Base-by-base conservation (phyloP, 2,329 filamentous ascomycete genomes). In the Phialophora verrucosa region DNA sequence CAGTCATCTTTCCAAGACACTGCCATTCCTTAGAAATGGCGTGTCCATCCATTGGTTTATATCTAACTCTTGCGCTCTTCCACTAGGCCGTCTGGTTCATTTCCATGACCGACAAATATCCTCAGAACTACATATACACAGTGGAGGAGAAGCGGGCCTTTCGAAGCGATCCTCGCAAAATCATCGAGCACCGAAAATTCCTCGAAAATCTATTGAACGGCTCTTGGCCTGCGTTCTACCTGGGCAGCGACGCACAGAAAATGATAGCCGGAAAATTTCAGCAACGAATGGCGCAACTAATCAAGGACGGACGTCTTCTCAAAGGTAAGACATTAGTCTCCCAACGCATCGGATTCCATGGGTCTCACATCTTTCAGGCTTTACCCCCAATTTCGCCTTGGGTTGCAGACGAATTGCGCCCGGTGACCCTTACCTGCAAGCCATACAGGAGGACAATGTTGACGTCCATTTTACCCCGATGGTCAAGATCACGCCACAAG, bases 371-470 rank as follows among this genome's bases (percentile, higher is more conserved):
- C 31, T 11, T 32, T 32, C 31, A 32, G 31, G 80, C 12, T 81
- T 83, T 61, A 81, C 77, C 1, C 66, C 66, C 6, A 32, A 35
- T 14, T 83, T 79, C 29, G 78, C 77, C 6, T 64, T 83, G 23
- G 81, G 81, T 1, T 83, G 76, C 63, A 76, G 81, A 6, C 71
- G 81, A 11, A 74, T 82, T 38, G 82, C 80, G 0, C 81, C 81
- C 0, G 82, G 82, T 2, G 81, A 83, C 69, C 80, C 81, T 0
- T 84, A 84, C 70, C 81, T 84, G 79, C 65, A 75, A 44, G 82
- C 82, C 1, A 80, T 55, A n/a, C 25, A 55, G 51, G 51, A 83
- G 61, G 74, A 76, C 8, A 84, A 84, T 60, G 80, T 84, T 2
- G 78, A 83, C 67, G 81, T 83, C 0, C 80, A 83, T 67, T 83